These are phyloP conservation scores for Elsinoe australis DNA, from an alignment of 2,329 filamentous ascomycete genomes.

Conservation along the genomic window DNA sequence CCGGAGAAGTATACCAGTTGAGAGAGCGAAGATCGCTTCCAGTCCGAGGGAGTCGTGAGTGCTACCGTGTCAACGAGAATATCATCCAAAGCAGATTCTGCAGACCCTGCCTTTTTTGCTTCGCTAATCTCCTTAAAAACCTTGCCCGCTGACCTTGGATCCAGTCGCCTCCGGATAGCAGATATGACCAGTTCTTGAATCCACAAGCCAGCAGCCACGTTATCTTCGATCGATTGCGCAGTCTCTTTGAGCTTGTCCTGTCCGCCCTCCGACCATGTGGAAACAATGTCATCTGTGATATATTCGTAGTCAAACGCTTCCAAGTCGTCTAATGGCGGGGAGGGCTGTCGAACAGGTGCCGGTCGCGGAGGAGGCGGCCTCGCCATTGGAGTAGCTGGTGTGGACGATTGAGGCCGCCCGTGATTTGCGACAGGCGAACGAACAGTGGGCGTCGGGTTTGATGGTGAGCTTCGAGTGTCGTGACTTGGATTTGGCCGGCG, in stretches of 20 bases:
- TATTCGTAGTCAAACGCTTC: constrained; percentile 62
- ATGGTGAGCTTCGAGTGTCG: constrained; percentile 16
- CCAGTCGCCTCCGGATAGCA: constrained; percentile 61
- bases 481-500: background rate
- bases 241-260: constrained; percentile 59
- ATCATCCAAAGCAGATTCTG: constrained; percentile 43
- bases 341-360: constrained; percentile 17
- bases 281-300: constrained; percentile 61
- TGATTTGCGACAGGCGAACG: constrained; percentile 5
- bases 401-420: constrained; percentile 17
- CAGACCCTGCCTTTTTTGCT: constrained; percentile 41
- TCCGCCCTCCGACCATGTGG: constrained; percentile 60
- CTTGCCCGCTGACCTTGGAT: constrained; percentile 60
- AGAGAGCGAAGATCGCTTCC: constrained; percentile 50
- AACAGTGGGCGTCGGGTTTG: background rate
- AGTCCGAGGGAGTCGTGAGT: constrained; percentile 66
- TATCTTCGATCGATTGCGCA: constrained; percentile 58
- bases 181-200: constrained; percentile 81
- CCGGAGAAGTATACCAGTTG: constrained; percentile 64
- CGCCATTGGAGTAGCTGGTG: constrained; percentile 17
- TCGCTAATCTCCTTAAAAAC: constrained; percentile 68
- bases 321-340: constrained; percentile 21
- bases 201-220: constrained; percentile 60
- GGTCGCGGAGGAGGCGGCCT: constrained; percentile 18
- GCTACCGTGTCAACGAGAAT: constrained; percentile 79